A percentile compares a stretch with the other conserved stretches of the same genome.
phyloP scores from a whole-genome alignment of 257 asterid genomes.

The Henckelia pumila region DNA sequence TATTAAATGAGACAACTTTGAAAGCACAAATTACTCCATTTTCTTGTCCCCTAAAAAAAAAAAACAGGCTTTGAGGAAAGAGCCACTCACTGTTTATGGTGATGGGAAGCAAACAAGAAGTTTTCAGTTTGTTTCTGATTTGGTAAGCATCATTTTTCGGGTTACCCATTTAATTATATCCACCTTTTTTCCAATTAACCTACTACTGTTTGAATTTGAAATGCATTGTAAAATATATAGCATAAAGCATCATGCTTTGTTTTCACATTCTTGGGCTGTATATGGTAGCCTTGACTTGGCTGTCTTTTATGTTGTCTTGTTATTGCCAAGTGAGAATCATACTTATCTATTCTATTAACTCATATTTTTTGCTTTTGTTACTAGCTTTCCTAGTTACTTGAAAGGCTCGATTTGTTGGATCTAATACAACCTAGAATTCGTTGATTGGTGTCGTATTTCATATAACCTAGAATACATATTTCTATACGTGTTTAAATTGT shows the following conservation, averaged over 20 bases:
- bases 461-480: neutral
- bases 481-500: neutral
- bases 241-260: conserved; percentile 4
- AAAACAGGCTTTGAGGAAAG: conserved; percentile 66
- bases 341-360: too few species aligned
- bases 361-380: too few species aligned
- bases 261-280: conserved; percentile 13
- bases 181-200: neutral
- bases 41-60: neutral
- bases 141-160: conserved; percentile 34
- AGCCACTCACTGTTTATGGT: conserved; percentile 65
- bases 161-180: too few species aligned
- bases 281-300: neutral
- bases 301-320: too few species aligned
- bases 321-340: too few species aligned
- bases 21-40: neutral
- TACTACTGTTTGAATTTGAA: conserved; percentile 1
- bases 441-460: neutral
- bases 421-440: neutral
- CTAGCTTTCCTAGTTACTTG: too few species aligned
- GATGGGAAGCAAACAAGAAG: conserved; percentile 72
- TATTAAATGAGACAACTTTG: too few species aligned
- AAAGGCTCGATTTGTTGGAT: too few species aligned
- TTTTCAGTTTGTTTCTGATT: conserved; percentile 62
- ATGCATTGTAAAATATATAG: neutral